Evolutionary conservation across 2,329 filamentous ascomycete species (phyloP), one percentile per base, ranked within the genome.

Genomic region (Beauveria brongniartii): DNA sequence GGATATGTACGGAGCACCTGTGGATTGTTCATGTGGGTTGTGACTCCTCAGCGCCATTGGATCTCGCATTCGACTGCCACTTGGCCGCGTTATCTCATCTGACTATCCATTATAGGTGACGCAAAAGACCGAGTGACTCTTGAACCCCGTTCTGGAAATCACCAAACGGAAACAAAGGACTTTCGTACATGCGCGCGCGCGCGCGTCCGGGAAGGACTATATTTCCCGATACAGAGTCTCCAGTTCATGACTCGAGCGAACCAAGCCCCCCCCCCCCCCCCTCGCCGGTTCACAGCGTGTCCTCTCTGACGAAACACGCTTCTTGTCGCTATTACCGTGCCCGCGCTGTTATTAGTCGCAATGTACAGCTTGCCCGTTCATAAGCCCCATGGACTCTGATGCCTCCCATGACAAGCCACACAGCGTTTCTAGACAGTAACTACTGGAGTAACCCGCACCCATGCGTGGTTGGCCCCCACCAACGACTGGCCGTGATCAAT

Each of bases 401-500:
- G 51, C 24, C 50, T 61, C 22, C 41, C 58, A 55, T 61, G 58
- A 30, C 43, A 51, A 43, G 51, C 50, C 44, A 61, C 40, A 52
- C 50, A 22, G 41, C 30, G 10, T 48, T 48, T 48, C 43, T 60
- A n/a, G 22, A 52, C 41, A 59, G 34, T 20, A 54, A 48, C 50
- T 12, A 61, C 51, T 55, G 50, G 58, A 61, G 51, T 14, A 16
- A 58, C 54, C 54, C 48, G 60, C 53, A 61, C 48, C 60, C 60
- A 57, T 61, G 48, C 44, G 16, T 58, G 47, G 60, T 54, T 53
- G 60, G 60, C 60, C 60, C 60, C 60, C 60, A 61, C 60, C 60
- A 57, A 61, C 47, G 54, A 55, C 54, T 40, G 43, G 54, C 60
- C 54, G 48, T 61, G 28, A 58, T 61, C 60, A 47, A 50, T 52